Base-by-base conservation (phyloP, 805 yeast species). In the Komagataella pastoris region DNA sequence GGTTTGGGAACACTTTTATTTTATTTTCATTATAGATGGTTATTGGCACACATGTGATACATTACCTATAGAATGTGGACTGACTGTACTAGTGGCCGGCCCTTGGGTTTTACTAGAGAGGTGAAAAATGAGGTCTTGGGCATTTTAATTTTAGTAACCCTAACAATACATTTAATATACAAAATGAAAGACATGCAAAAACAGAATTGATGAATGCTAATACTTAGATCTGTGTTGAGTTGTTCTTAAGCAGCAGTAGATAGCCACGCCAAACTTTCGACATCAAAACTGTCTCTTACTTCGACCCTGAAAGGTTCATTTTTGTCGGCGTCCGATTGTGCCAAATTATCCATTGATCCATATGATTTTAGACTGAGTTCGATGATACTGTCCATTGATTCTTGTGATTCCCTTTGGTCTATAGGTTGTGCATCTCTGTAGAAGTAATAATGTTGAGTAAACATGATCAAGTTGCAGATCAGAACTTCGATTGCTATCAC, bases 401-500 rank as follows among this genome's bases (percentile, higher is more conserved):
- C 40, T n/a, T 30, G 40, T 30, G 40, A 2, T 10, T 30, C 40
- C 14, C 14, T 30, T 30, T 8, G 14, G 40, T 30, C 40, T 30
- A 30, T 30, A 30, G 40, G 40, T 30, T 7, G n/a, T 10, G 7
- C 14, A 8, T 30, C 14, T 30, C 40, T 30, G 40, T 30, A 30
- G 40, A 66, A 56, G 40, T 57, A 58, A 51, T 67, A 67, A 51
- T 67, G 71, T 49, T 66, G 70, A 3, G 57, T 10, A 46, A 67
- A 58, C 53, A 66, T 65, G 7, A 67, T 56, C 2, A 54, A n/a
- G 47, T 65, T 65, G 1, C 65, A 61, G 10, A 57, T 12, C 3
- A 60, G 54, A n/a, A 65, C 70, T 53, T 66, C 68, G 4, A 64
- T 48, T 44, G 65, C 57, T 10, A 67, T 53, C 30, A 64, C 55